A percentile compares a stretch with the other conserved stretches of the same genome.
These are phyloP conservation scores for Dicorynia guianensis DNA, from an alignment of 306 rosid species.

Conservation along the genomic window DNA sequence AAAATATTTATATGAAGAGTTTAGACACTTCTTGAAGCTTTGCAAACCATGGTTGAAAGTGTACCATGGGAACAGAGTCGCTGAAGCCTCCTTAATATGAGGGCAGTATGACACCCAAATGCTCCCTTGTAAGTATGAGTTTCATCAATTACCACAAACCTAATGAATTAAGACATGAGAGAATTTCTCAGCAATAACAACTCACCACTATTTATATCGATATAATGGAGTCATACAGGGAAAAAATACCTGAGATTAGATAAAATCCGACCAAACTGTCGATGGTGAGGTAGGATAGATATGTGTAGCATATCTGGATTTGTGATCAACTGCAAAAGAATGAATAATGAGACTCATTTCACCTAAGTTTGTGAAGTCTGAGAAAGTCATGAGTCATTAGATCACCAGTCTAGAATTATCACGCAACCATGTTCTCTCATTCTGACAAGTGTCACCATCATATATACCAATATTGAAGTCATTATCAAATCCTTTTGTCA, in stretches of 20 bases:
- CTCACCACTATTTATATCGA: slow-evolving; percentile 23
- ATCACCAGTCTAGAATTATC: slow-evolving; percentile 89
- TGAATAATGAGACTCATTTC: slow-evolving; percentile 46
- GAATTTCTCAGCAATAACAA: slow-evolving; percentile 29
- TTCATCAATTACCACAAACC: slow-evolving; percentile 91
- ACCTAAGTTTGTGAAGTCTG: slow-evolving; percentile 19
- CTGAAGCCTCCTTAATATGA: slow-evolving; percentile 78
- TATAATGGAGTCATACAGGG: slow-evolving; percentile 32
- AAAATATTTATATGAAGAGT: slow-evolving; percentile 33
- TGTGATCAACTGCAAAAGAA: slow-evolving; percentile 77
- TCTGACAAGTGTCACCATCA: slow-evolving; percentile 86
- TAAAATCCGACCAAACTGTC: slow-evolving; percentile 74
- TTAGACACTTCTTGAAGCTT: slow-evolving; percentile 37
- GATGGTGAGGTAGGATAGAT: slow-evolving; percentile 88
- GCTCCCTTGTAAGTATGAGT: slow-evolving; percentile 95
- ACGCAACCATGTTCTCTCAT: slow-evolving; percentile 70
- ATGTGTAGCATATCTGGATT: slow-evolving; percentile 98
- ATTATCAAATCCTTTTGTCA: slow-evolving; percentile 68
- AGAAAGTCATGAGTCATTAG: slow-evolving; percentile 32
- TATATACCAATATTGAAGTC: slow-evolving; percentile 80
- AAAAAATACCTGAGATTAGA: slow-evolving; percentile 74
- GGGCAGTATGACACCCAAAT: slow-evolving; percentile 94
- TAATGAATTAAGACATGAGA: slow-evolving; percentile 43
- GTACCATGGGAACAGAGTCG: slow-evolving; percentile 87
- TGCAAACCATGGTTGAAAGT: slow-evolving; percentile 18